These are phyloP conservation scores for Lophium mytilinum DNA, from an alignment of 495 filamentous ascomycete genomes.

Conservation along the genomic window DNA sequence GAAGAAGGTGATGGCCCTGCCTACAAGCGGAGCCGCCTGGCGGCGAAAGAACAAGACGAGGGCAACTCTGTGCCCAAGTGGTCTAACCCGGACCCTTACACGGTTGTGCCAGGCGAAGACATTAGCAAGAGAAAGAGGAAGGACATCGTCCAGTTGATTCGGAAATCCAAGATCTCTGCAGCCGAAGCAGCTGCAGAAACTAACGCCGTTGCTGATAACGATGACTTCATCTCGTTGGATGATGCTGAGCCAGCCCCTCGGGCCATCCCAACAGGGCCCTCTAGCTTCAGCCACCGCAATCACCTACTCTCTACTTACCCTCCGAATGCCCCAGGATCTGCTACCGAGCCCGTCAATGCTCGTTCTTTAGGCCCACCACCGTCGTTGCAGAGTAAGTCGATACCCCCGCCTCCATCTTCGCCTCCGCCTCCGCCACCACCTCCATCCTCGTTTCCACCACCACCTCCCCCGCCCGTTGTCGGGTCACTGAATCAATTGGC, in stretches of 20 bases:
- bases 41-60: conserved; percentile 16
- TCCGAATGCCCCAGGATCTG: neutral
- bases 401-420: neutral
- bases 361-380: neutral
- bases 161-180: conserved; percentile 60
- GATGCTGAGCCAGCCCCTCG: neutral
- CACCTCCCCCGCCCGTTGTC: neutral
- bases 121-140: conserved; percentile 58
- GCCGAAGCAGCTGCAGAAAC: conserved; percentile 34
- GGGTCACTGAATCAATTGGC: neutral
- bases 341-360: neutral
- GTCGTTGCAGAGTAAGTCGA: neutral
- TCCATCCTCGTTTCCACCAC: neutral
- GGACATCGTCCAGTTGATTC: conserved; percentile 78
- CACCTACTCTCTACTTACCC: neutral
- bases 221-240: conserved; percentile 75
- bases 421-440: neutral
- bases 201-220: conserved; percentile 51
- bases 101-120: conserved; percentile 65
- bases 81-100: conserved; percentile 94
- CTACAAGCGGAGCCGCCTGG: conserved; percentile 6
- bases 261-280: neutral
- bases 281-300: neutral
- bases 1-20: neutral
- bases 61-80: conserved; percentile 57